These are phyloP conservation scores for Lodderomyces theae DNA, from an alignment of 1,139 yeast genomes.

Conservation along the genomic window DNA sequence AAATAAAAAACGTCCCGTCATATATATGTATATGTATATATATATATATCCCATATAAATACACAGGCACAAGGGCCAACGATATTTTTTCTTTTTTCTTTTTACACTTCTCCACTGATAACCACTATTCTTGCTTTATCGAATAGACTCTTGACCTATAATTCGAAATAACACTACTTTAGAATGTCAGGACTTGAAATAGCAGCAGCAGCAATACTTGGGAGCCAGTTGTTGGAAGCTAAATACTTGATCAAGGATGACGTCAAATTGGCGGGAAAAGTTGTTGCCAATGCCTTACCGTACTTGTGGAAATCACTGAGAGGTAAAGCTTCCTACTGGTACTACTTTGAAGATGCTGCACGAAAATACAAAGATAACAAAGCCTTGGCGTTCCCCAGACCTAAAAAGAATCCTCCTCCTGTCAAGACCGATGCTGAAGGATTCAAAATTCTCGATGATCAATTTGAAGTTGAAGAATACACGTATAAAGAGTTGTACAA, in stretches of 20 bases:
- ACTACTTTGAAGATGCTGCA: conserved; percentile 55
- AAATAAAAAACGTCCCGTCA: no score
- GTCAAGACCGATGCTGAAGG: conserved; percentile 30
- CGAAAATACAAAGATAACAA: conserved; percentile 46
- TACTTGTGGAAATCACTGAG: conserved; percentile 42
- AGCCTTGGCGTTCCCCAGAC: conserved; percentile 66
- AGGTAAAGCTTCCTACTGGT: conserved; percentile 65
- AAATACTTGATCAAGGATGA: conserved; percentile 57
- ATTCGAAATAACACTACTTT: background rate
- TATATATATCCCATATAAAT: no score
- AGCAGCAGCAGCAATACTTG: conserved; percentile 45
- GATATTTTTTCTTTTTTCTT: background rate
- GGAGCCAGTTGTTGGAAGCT: conserved; percentile 47
- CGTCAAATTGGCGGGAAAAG: conserved; percentile 43
- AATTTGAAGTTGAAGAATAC: conserved; percentile 58
- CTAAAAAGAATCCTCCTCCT: conserved; percentile 36
- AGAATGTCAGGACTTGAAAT: conserved; percentile 38
- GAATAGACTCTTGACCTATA: no score
- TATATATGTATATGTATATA: no score
- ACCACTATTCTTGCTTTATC: no score
- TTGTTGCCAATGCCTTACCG: conserved; percentile 39
- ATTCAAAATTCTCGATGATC: conserved; percentile 44
- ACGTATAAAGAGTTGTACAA: conserved; percentile 71
- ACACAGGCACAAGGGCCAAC: no score
- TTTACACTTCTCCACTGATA: background rate